phyloP scores from a whole-genome alignment of 2,329 filamentous ascomycete genomes.

The Neonectria neomacrospora region DNA sequence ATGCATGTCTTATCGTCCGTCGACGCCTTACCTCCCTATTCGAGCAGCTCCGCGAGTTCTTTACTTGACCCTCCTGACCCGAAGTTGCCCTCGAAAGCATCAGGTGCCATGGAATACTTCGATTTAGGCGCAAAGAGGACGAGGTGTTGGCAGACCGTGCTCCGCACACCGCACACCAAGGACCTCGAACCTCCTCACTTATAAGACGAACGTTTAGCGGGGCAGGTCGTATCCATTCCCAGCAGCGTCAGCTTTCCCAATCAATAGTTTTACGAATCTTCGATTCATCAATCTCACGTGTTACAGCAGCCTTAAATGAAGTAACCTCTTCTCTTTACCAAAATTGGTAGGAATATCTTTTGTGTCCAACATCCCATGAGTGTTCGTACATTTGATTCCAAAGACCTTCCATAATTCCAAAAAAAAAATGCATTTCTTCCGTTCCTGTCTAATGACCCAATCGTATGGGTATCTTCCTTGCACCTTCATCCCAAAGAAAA shows the following conservation, averaged over 20 bases:
- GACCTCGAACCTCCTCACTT: neutral
- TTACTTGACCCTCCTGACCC: neutral
- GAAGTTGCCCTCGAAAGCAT: neutral
- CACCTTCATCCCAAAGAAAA: slow-evolving; percentile 21
- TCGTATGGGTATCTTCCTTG: slow-evolving; percentile 33
- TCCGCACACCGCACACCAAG: too few species aligned
- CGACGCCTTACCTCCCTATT: slow-evolving; percentile 23
- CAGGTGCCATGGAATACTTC: neutral
- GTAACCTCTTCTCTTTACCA: neutral
- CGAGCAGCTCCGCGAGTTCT: slow-evolving; percentile 1
- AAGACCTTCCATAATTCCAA: slow-evolving; percentile 7
- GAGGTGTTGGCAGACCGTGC: too few species aligned
- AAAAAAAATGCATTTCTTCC: slow-evolving; percentile 7
- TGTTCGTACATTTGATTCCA: slow-evolving; percentile 19
- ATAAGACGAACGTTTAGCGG: neutral
- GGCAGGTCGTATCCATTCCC: neutral
- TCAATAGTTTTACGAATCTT: neutral
- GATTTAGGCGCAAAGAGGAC: neutral
- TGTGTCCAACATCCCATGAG: slow-evolving; percentile 3
- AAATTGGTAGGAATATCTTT: neutral
- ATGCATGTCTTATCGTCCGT: slow-evolving; percentile 23
- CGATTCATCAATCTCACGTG: neutral
- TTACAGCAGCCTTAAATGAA: neutral
- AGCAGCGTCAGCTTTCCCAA: neutral
- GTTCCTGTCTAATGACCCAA: slow-evolving; percentile 25